These are phyloP conservation scores for Camelina hispida DNA, from an alignment of 345 rosid genomes.

Conservation along the genomic window DNA sequence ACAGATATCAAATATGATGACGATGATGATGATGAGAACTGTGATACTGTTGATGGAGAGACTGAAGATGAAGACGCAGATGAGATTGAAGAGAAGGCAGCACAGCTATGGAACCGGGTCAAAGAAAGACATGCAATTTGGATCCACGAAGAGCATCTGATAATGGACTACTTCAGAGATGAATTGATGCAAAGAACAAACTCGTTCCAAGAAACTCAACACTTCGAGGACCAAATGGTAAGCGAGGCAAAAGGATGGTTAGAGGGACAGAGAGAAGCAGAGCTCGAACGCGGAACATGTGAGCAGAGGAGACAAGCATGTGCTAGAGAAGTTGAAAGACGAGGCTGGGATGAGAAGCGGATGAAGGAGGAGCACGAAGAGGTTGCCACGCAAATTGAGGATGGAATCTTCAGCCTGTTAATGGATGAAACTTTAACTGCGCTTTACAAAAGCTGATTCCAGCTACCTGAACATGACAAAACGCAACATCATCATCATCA, in stretches of 20 bases:
- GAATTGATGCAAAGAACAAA: slow-evolving; percentile 41
- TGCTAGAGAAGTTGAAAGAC: slow-evolving; percentile 47
- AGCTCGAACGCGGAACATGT: slow-evolving; percentile 39
- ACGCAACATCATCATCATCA: slow-evolving; percentile 3
- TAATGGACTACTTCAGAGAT: slow-evolving; percentile 59
- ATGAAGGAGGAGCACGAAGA: slow-evolving; percentile 50
- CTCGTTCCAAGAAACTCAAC: slow-evolving; percentile 10
- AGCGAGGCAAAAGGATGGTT: slow-evolving; percentile 54
- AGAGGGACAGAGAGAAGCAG: slow-evolving; percentile 41
- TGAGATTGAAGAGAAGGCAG: slow-evolving; percentile 54
- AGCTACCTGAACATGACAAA: slow-evolving; percentile 18
- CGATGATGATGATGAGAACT: slow-evolving; percentile 34
- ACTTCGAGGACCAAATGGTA: slow-evolving; percentile 39
- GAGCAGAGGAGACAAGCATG: slow-evolving; percentile 45
- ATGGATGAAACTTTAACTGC: slow-evolving; percentile 44
- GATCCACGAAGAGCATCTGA: slow-evolving; percentile 45
- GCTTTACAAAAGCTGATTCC: slow-evolving; percentile 21
- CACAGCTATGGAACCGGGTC: slow-evolving; percentile 46
- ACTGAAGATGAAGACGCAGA: slow-evolving; percentile 39
- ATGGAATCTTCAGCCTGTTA: slow-evolving; percentile 41
- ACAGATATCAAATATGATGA: slow-evolving; percentile 24
- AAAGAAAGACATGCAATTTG: slow-evolving; percentile 43
- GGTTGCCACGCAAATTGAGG: slow-evolving; percentile 45
- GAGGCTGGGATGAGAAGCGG: slow-evolving; percentile 45
- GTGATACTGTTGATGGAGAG: not conserved